Base-by-base conservation (phyloP, 352 stramenopile genomes). In the Pythium vanterpoolii region DNA sequence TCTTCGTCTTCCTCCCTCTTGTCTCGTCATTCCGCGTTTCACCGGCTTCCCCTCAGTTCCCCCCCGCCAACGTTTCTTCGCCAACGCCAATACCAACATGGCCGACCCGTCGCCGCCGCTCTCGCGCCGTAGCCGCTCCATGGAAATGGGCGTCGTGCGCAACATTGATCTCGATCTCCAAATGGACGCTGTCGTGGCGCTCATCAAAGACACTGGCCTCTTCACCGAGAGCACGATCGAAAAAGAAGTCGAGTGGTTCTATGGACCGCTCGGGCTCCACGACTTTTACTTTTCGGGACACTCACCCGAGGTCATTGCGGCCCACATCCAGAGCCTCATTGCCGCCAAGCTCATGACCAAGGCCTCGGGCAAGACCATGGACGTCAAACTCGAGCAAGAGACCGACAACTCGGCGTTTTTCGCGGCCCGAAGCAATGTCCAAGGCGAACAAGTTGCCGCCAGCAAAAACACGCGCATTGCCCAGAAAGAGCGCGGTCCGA, bases 271-370 rank as follows among this genome's bases (percentile, higher is more conserved):
- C 11, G 84, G 84, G 8, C 66, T 93, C 16, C 84, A 93, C 73
- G 81, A 91, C 60, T 93, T 91, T 56, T 93, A 93, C 72, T 93
- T 93, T 59, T 65, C 76, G 4, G 80, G 81, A 30, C 81, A 91
- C 46, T 77, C 76, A 7, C 60, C 84, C 7, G 52, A 45, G 10
- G 71, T 82, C 16, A 93, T 93, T 59, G 81, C 84, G 21, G 75
- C 83, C 36, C 84, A 93, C 66, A 87, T 93, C 50, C 73, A 91
- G 72, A 89, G 55, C 45, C 71, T 93, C 33, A 76, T 93, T 30
- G 83, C 79, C 21, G 83, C 83, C 45, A 93, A 93, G 70, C 69
- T 93, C 66, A 85, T 90, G 78, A 84, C 79, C 60, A 82, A 90
- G 63, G 81, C 83, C 1, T 88, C 79, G 27, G 85, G 83, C 67